Evolutionary conservation across 2,329 filamentous ascomycete species (phyloP), one percentile per base, ranked within the genome.

Genomic region (Fusarium decemcellulare): DNA sequence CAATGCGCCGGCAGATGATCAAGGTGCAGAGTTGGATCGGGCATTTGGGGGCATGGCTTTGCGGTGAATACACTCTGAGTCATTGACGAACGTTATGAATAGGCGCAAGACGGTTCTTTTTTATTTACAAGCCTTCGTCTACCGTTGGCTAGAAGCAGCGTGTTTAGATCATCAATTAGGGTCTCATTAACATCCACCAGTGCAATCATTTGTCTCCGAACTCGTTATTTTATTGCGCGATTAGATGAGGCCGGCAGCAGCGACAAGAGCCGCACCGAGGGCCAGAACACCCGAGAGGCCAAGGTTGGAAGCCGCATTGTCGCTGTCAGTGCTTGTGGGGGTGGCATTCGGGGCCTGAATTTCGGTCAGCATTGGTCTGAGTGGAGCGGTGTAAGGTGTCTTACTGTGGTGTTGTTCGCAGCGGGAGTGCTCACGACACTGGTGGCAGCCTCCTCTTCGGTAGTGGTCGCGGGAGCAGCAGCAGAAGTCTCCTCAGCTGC

Each of bases 11-110:
- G 60, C 81, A 77, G 78, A 83, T 29, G 85, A 87, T 58, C 81
- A 86, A 63, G 88, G 87, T 5, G 86, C 83, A n/a, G 83, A 88
- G 73, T 72, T 90, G 67, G 88, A 90, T 74, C 81, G 86, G 60
- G 87, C 84, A 3, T 90, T 90, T 81, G 87, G 87, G 2, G 81
- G 78, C 4, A 79, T 88, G 78, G 77, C 63, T 8, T 59, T 83
- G 63, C 77, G 76, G 61, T 79, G 72, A 59, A 42, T 7, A 9
- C 36, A 34, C 18, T 36, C 23, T 37, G 30, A 27, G 29, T 12
- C n/a, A 18, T 65, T 58, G 46, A 72, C 43, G 52, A 65, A 44
- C 43, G 61, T 63, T 62, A 71, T 42, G 39, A 60, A 55, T 12
- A 50, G 43, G 59, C 51, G 56, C 32, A 63, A 52, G 39, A 46